These are phyloP conservation scores for Bolboschoenoplectus hybrid DNA, from an alignment of 202 grass and related monocot genomes.

Conservation along the genomic window DNA sequence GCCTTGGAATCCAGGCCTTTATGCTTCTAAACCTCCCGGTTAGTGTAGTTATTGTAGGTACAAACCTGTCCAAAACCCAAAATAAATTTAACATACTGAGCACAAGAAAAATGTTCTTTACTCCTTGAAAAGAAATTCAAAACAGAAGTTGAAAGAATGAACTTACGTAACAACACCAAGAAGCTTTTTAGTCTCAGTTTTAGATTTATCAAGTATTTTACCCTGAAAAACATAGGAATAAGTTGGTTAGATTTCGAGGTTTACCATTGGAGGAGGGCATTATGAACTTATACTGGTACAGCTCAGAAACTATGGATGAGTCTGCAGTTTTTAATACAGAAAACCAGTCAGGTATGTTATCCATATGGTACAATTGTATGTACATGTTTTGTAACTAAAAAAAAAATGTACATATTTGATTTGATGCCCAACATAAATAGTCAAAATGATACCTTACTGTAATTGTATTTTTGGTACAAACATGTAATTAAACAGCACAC, in stretches of 20 bases:
- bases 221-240: conserved; percentile 45
- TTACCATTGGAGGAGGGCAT: neutral
- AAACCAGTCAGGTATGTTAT: neutral
- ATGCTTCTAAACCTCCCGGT: conserved; percentile 77
- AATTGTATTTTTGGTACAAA: neutral
- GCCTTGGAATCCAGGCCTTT: conserved; percentile 76
- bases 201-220: conserved; percentile 50
- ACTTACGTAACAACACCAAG: conserved; percentile 75
- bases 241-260: neutral
- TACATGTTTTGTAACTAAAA: neutral
- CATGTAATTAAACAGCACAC: neutral
- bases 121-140: neutral
- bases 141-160: neutral
- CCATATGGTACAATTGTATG: neutral
- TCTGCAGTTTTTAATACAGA: no score
- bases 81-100: neutral
- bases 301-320: neutral
- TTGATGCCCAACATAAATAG: neutral
- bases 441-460: neutral
- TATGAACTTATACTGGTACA: neutral
- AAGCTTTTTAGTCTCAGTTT: conserved; percentile 69
- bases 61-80: conserved; percentile 60
- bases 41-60: conserved; percentile 76
- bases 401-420: no score
- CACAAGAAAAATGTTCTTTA: neutral